phyloP scores from a whole-genome alignment of 495 filamentous ascomycete genomes.

The Penicillium egyptiacum region DNA sequence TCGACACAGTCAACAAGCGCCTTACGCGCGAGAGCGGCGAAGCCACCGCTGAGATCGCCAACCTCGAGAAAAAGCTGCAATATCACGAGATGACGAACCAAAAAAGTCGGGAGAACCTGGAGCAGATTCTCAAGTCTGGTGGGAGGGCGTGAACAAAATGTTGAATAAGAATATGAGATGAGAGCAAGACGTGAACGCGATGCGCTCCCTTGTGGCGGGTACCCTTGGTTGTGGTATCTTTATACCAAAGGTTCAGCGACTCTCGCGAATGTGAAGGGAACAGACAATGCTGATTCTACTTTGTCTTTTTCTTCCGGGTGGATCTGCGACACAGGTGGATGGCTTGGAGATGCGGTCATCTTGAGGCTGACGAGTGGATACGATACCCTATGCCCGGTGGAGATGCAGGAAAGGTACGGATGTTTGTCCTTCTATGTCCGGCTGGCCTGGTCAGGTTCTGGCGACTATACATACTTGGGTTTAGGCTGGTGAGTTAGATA shows the following conservation, averaged over 20 bases:
- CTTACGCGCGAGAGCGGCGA: constrained; percentile 73
- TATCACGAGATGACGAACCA: constrained; percentile 94
- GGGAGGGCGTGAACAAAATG: constrained; percentile 33
- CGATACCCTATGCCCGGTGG: not conserved
- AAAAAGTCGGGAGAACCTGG: constrained; percentile 86
- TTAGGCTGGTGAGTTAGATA: constrained; percentile 19
- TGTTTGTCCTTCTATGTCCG: not conserved
- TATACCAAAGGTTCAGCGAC: not conserved
- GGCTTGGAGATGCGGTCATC: not conserved
- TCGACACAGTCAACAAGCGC: constrained; percentile 68
- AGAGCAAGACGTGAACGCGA: not conserved
- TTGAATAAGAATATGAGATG: not conserved
- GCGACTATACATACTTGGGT: constrained; percentile 10
- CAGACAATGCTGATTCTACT: not conserved
- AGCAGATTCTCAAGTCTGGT: constrained; percentile 72
- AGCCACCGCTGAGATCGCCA: constrained; percentile 71
- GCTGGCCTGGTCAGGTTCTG: constrained; percentile 16
- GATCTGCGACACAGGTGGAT: not conserved
- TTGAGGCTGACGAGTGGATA: not conserved
- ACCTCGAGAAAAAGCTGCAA: constrained; percentile 83
- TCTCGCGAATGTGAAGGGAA: not conserved
- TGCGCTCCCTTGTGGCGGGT: not conserved
- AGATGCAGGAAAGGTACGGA: not conserved
- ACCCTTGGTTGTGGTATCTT: not conserved
- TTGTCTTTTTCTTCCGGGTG: not conserved